These are phyloP conservation scores for Chrysochromulina parva DNA, from an alignment of 78 protist genomes.

Conservation along the genomic window DNA sequence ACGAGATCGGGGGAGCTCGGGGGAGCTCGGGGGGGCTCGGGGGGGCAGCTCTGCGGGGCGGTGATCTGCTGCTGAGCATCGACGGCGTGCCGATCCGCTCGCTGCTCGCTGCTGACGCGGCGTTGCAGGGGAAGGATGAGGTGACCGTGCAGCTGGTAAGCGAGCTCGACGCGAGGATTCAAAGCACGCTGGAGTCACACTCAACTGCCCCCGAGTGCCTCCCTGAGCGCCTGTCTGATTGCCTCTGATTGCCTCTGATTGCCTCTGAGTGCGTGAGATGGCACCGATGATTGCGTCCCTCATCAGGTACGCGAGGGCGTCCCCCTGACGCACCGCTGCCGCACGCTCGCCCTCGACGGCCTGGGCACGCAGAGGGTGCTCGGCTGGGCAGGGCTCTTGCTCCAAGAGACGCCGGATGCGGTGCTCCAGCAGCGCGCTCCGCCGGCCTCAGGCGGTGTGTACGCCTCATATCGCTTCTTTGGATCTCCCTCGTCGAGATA, in stretches of 20 bases:
- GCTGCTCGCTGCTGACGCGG: neutral
- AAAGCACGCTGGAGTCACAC: too few relatives aligned
- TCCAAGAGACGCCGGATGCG: conserved; percentile 13
- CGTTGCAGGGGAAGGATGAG: neutral
- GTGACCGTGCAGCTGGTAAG: too few relatives aligned
- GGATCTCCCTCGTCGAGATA: conserved; percentile 40
- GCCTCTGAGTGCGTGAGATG: too few relatives aligned
- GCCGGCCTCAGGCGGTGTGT: conserved; percentile 1
- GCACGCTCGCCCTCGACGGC: neutral
- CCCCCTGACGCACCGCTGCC: too few relatives aligned
- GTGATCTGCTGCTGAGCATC: conserved; percentile 28
- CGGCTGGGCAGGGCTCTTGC: conserved; percentile 22
- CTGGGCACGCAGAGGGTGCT: neutral
- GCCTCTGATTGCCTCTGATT: neutral
- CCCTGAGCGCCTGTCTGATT: neutral
- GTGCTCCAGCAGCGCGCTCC: conserved; percentile 19
- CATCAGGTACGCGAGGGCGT: neutral
- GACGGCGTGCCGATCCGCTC: neutral
- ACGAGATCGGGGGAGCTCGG: too few relatives aligned
- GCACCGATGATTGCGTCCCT: too few relatives aligned
- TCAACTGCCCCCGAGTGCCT: too few relatives aligned
- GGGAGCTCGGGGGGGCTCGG: neutral
- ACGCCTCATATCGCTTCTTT: neutral
- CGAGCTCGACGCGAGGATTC: too few relatives aligned
- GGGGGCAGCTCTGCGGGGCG: neutral